Evolutionary conservation across 495 filamentous ascomycete species (phyloP).

Genomic region (Aspergillus cavernicola): DNA sequence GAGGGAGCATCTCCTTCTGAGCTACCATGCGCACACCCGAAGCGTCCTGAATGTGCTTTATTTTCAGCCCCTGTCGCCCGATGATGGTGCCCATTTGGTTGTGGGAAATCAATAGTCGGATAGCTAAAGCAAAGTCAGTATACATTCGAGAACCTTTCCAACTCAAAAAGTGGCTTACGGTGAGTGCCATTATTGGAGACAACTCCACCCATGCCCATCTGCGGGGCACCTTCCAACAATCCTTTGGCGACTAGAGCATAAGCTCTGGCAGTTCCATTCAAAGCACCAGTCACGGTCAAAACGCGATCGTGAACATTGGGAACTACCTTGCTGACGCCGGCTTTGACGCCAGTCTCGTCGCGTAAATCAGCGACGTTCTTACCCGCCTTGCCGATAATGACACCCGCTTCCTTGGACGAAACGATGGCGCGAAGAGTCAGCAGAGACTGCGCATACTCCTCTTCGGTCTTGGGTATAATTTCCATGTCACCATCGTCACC

Average conservation of each 20-base stretch:
- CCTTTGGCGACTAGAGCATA: conserved; percentile 91
- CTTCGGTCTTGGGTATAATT: conserved; percentile 77
- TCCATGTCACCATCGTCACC: conserved; percentile 64
- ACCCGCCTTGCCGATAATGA: conserved; percentile 97
- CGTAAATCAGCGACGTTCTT: conserved; percentile 97
- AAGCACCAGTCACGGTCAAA: conserved; percentile 84
- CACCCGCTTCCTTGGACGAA: conserved; percentile 95
- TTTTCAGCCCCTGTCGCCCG: conserved; percentile 91
- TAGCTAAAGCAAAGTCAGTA: conserved; percentile 57
- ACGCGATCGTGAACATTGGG: conserved; percentile 96
- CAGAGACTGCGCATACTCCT: conserved; percentile 88
- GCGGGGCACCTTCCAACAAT: conserved; percentile 85
- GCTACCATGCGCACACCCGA: conserved; percentile 98
- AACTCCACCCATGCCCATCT: conserved; percentile 91
- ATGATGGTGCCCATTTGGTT: conserved; percentile 99
- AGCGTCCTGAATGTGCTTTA: conserved; percentile 97
- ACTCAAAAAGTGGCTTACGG: conserved; percentile 59
- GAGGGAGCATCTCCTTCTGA: conserved; percentile 98
- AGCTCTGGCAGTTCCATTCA: conserved; percentile 81
- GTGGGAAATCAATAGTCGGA: conserved; percentile 96
- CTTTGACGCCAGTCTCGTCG: conserved; percentile 95
- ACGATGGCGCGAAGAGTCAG: conserved; percentile 96
- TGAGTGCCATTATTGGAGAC: conserved; percentile 83
- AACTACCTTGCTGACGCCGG: conserved; percentile 97
- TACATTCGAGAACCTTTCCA: neutral